Evolutionary conservation across 768 basidiomycete genomes (phyloP), one percentile per base, ranked within the genome.

Genomic region (Serendipita indica): DNA sequence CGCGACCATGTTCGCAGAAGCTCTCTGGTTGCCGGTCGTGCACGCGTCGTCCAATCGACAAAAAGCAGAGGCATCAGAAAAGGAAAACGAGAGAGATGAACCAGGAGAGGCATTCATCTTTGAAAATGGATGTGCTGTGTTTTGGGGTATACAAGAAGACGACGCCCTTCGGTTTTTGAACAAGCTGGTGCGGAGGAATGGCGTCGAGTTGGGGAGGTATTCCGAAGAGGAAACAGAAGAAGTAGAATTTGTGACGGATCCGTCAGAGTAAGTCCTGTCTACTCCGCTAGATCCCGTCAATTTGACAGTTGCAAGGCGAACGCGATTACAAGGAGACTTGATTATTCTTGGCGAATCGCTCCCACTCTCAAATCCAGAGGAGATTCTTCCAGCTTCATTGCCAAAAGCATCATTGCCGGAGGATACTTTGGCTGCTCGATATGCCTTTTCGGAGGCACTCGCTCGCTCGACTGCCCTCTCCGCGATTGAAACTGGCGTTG

Each of bases 201-300:
- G 74, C 1, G 77, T 82, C 27, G 81, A 89, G 67, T 73, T 90
- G 6, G 79, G 75, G 2, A 74, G 79, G 2, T 72, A 92, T 58
- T 74, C 68, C 27, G 84, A 84, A 57, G 73, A 79, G 16, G 91
- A 92, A 72, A 86, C 86, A 12, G 91, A 92, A 65, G 91, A 92
- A 64, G 75, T 96, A 54, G 92, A 96, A 67, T 94, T 92, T 69
- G 88, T 92, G 12, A 82, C 85, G 27, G 92, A 96, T 70, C 87
- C 88, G 34, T 83, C 75, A 57, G 89, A 93, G 91, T 94, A 72
- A 67, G 80, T 65, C 30, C 57, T 52, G 25, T 22, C 33, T 46
- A 60, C 7, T 27, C 35, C 46, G n/a, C n/a, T 57, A 18, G 33
- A 4, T 30, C 43, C 30, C 4, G 22, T 5, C 16, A 32, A 14